Conservation (phyloP, 2,329 filamentous ascomycete species). For the Ophiostoma sp. region DNA sequence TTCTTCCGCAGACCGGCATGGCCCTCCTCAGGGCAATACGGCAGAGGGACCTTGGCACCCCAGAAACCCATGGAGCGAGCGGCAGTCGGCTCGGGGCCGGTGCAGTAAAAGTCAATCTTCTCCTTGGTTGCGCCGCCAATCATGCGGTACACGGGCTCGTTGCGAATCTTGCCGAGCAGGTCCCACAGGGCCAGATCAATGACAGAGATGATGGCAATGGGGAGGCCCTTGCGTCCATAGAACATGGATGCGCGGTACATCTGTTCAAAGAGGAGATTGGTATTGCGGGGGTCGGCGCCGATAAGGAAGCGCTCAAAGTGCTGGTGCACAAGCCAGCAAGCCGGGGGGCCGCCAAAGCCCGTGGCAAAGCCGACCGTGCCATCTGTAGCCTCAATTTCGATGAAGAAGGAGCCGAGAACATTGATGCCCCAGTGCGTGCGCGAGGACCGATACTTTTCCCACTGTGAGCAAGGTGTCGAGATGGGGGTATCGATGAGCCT, state of each 20-base stretch:
- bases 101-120: conserved; percentile 88
- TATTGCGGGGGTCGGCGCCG: conserved; percentile 82
- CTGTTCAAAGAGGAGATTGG: conserved; percentile 87
- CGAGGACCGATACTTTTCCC: conserved; percentile 81
- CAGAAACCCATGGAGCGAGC: conserved; percentile 85
- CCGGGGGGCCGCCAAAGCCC: conserved; percentile 87
- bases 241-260: conserved; percentile 97
- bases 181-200: conserved; percentile 94
- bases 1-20: conserved; percentile 79
- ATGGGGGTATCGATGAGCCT: conserved; percentile 92
- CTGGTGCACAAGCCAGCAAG: conserved; percentile 88
- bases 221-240: conserved; percentile 88
- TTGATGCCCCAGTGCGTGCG: conserved; percentile 95
- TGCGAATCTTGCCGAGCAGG: conserved; percentile 80
- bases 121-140: conserved; percentile 87
- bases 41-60: conserved; percentile 83
- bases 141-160: conserved; percentile 90
- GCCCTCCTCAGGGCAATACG: conserved; percentile 85
- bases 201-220: conserved; percentile 86
- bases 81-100: conserved; percentile 73
- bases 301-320: conserved; percentile 91
- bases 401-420: conserved; percentile 83
- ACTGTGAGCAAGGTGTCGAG: conserved; percentile 84
- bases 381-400: conserved; percentile 83
- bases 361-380: conserved; percentile 93